These are phyloP conservation scores for Candida wancherniae DNA, from an alignment of 805 yeast genomes.

Conservation along the genomic window DNA sequence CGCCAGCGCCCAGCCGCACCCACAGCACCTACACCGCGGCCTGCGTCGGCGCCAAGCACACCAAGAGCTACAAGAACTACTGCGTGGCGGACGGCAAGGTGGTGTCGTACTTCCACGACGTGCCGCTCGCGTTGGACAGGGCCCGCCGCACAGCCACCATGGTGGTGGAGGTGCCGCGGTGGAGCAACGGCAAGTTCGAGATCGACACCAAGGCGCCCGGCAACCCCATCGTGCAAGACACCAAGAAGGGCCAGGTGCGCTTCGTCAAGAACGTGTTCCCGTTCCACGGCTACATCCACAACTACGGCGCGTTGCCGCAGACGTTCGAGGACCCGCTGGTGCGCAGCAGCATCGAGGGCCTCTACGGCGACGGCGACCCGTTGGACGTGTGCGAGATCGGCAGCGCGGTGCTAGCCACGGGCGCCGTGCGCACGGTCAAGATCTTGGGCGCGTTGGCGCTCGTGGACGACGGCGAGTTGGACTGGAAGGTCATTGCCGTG, in stretches of 20 bases:
- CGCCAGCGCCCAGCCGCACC: slow-evolving; percentile 1
- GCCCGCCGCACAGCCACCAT: slow-evolving; percentile 46
- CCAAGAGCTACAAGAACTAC: slow-evolving; percentile 41
- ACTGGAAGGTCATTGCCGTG: slow-evolving; percentile 89
- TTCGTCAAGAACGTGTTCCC: slow-evolving; percentile 98
- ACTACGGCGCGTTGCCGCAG: slow-evolving; percentile 98
- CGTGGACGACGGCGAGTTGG: slow-evolving; percentile 87
- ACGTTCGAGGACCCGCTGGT: slow-evolving; percentile 77
- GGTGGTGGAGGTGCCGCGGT: slow-evolving; percentile 97
- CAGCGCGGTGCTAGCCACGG: slow-evolving; percentile 57
- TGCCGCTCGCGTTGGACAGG: slow-evolving; percentile 51
- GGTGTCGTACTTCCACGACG: slow-evolving; percentile 68
- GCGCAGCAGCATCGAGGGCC: slow-evolving; percentile 41
- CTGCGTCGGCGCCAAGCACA: slow-evolving; percentile 29
- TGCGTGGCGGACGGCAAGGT: slow-evolving; percentile 35
- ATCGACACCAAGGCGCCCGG: slow-evolving; percentile 77
- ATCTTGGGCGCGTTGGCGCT: slow-evolving; percentile 92
- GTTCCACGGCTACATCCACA: slow-evolving; percentile 96
- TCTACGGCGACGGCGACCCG: slow-evolving; percentile 89
- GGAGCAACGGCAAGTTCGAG: slow-evolving; percentile 97
- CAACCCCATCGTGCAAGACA: slow-evolving; percentile 96
- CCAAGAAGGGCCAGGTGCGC: slow-evolving; percentile 94
- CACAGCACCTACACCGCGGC: slow-evolving; percentile 5
- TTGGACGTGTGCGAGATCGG: slow-evolving; percentile 93
- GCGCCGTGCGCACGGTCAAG: slow-evolving; percentile 82